Evolutionary conservation across 768 basidiomycete genomes (phyloP).

Genomic region (Rhodotorula kratochvilovae): DNA sequence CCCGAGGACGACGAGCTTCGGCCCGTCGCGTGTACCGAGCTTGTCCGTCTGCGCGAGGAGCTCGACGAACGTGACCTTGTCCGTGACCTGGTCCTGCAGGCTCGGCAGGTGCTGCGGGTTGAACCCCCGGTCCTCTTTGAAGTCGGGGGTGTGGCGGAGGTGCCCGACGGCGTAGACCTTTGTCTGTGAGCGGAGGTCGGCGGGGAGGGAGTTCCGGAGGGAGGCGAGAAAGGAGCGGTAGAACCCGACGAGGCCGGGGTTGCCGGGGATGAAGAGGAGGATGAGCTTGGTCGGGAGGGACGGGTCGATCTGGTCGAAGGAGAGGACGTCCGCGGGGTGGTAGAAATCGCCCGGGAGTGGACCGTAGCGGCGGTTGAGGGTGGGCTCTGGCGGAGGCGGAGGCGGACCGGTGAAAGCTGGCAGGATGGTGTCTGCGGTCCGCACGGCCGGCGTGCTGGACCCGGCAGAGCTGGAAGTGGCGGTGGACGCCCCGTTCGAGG

Average conservation of each 20-base stretch:
- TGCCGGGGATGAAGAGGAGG: constrained; percentile 47
- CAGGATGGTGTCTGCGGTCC: background rate
- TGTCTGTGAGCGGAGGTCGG: constrained; percentile 24
- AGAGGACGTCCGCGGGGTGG: constrained; percentile 14
- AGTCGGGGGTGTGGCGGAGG: constrained; percentile 54
- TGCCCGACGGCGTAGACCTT: constrained; percentile 50
- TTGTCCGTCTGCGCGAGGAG: constrained; percentile 43
- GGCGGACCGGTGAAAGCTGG: constrained; percentile 23
- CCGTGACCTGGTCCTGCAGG: constrained; percentile 49
- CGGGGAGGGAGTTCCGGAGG: constrained; percentile 48
- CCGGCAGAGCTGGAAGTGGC: background rate
- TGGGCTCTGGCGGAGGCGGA: constrained; percentile 8
- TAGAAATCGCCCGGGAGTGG: background rate
- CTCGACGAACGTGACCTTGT: constrained; percentile 58
- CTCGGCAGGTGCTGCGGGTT: constrained; percentile 11
- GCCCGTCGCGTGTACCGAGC: constrained; percentile 4
- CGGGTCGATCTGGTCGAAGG: background rate
- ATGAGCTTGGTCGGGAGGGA: constrained; percentile 6
- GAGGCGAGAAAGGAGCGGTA: constrained; percentile 63
- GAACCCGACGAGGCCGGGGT: constrained; percentile 63
- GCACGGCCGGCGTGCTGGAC: background rate
- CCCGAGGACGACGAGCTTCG: constrained; percentile 55
- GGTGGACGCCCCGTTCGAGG: background rate
- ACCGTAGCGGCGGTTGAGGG: background rate
- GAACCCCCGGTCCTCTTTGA: constrained; percentile 4